These are phyloP conservation scores for Akanthomyces muscarius DNA, from an alignment of 2,329 filamentous ascomycete species.

Conservation along the genomic window DNA sequence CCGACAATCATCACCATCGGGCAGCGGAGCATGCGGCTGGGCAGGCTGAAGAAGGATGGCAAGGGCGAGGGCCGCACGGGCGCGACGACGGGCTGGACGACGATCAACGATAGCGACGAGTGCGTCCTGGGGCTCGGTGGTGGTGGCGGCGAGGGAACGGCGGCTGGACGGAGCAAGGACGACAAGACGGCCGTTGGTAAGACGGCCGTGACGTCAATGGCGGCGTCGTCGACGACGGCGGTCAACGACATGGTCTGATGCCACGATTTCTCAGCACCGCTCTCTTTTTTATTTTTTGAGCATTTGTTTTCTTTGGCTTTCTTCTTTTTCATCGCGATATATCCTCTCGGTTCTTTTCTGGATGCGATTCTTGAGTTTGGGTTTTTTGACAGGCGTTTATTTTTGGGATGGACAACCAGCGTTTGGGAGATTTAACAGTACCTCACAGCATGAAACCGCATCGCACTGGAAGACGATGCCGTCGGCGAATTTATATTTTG, in stretches of 20 bases:
- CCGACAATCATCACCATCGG: slow-evolving; percentile 23
- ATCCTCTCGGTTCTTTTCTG: not conserved
- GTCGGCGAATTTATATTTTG: not conserved
- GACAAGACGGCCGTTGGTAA: not conserved
- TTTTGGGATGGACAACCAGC: not conserved
- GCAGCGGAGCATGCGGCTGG: slow-evolving; percentile 20
- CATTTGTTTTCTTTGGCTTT: too few relatives aligned
- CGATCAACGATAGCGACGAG: slow-evolving; percentile 24
- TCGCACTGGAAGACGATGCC: not conserved
- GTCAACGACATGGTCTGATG: slow-evolving; percentile 6
- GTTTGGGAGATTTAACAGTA: slow-evolving; percentile 2
- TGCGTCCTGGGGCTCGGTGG: slow-evolving; percentile 16
- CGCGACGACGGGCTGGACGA: slow-evolving; percentile 22
- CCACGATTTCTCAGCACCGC: not conserved
- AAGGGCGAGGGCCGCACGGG: not conserved
- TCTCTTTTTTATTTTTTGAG: not conserved
- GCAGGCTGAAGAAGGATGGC: slow-evolving; percentile 20
- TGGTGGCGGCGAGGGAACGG: not conserved
- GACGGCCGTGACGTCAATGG: not conserved
- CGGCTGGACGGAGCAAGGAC: not conserved
- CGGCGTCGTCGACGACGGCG: slow-evolving; percentile 3
- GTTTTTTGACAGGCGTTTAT: not conserved
- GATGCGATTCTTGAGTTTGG: not conserved
- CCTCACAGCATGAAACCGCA: not conserved
- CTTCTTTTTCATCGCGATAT: not conserved